These are phyloP conservation scores for Colletotrichum sp. DNA, from an alignment of 2,329 filamentous ascomycete genomes.

Conservation along the genomic window DNA sequence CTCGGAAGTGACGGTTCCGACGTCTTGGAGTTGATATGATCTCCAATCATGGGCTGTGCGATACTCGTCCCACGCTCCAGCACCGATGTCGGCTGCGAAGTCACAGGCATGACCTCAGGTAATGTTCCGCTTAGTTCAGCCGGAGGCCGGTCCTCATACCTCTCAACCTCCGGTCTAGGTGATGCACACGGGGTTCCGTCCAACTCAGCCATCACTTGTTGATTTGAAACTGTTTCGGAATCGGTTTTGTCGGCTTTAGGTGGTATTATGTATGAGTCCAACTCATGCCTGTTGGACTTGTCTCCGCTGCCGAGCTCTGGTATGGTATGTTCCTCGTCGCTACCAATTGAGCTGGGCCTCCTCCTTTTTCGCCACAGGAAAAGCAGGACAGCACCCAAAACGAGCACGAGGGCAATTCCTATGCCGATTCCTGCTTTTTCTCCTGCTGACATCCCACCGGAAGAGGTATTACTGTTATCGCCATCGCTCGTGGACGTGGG, in stretches of 20 bases:
- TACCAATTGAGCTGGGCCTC: background rate
- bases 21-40: too few relatives aligned
- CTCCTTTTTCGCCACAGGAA: background rate
- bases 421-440: background rate
- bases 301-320: background rate
- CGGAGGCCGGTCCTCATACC: too few relatives aligned
- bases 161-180: too few relatives aligned
- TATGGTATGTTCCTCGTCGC: background rate
- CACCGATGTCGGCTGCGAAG: too few relatives aligned
- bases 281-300: background rate
- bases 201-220: background rate
- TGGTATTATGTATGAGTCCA: background rate
- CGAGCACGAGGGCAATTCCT: background rate
- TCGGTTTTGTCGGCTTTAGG: background rate
- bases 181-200: background rate
- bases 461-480: background rate
- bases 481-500: background rate
- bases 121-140: too few relatives aligned
- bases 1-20: background rate
- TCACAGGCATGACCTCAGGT: too few relatives aligned
- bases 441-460: background rate
- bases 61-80: too few relatives aligned
- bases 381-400: background rate
- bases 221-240: too few relatives aligned
- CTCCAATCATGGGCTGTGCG: background rate